phyloP scores from a whole-genome alignment of 352 stramenopile species.

The Blastocystis hominis region DNA sequence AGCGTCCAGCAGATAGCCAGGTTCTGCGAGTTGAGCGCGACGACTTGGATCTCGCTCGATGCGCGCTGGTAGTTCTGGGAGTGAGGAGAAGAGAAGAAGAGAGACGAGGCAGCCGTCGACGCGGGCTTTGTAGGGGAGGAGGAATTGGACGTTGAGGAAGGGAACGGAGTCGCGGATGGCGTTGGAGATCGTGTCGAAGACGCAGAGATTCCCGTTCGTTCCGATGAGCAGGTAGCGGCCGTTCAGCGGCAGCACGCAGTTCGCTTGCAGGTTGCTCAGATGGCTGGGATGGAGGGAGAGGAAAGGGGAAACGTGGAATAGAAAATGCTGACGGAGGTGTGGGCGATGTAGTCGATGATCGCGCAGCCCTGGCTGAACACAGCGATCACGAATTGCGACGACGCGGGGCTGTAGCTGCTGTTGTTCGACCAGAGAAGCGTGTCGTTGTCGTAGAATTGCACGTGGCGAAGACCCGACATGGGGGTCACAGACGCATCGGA shows the following conservation, averaged over 20 bases:
- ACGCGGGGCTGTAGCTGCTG: not conserved
- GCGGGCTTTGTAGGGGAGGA: not conserved
- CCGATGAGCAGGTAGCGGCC: conserved; percentile 24
- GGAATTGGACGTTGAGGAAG: not conserved
- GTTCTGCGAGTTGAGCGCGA: conserved; percentile 1
- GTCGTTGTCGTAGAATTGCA: conserved; percentile 55
- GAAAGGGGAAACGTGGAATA: not conserved
- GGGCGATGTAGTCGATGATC: conserved; percentile 54
- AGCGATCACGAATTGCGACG: conserved; percentile 33
- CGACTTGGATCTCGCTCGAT: not conserved
- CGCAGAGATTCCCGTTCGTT: conserved; percentile 17
- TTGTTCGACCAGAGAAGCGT: conserved; percentile 39
- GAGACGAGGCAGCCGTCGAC: not conserved
- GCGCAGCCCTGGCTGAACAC: conserved; percentile 22
- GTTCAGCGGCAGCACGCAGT: not conserved
- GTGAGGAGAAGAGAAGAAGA: not conserved
- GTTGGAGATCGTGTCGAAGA: conserved; percentile 8
- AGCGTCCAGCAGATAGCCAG: conserved; percentile 17
- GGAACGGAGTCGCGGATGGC: not conserved
- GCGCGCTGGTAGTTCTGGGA: not conserved
- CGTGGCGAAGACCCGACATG: not conserved
- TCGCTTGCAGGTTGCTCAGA: not conserved
- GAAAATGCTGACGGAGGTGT: not conserved
- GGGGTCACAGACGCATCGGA: not conserved
- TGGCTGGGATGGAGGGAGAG: not conserved